A percentile compares a stretch with the other conserved stretches of the same genome.
Evolutionary conservation across 2,329 filamentous ascomycete species (phyloP).

Genomic region (Emergomyces orientalis): DNA sequence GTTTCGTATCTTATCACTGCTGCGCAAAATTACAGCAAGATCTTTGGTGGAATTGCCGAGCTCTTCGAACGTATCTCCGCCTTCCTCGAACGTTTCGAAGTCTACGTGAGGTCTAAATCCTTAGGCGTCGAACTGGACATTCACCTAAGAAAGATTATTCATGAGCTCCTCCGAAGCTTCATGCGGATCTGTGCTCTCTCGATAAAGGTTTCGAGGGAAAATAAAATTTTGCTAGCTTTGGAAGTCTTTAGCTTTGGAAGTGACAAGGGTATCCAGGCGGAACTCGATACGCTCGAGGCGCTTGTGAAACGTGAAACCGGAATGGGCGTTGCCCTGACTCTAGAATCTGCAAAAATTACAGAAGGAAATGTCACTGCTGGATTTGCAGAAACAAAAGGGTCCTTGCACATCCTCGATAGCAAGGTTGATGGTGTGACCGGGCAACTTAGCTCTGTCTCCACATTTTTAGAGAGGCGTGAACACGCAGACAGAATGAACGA

Average conservation of each 20-base stretch:
- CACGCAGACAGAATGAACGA: constrained; percentile 11
- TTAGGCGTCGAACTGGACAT: constrained; percentile 19
- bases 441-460: constrained; percentile 12
- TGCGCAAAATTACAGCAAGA: constrained; percentile 23
- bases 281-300: constrained; percentile 18
- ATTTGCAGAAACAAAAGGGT: constrained; percentile 12
- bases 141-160: constrained; percentile 20
- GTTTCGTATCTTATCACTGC: constrained; percentile 22
- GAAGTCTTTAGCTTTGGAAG: constrained; percentile 23
- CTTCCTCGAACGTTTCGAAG: constrained; percentile 22
- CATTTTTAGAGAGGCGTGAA: constrained; percentile 9
- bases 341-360: constrained; percentile 21
- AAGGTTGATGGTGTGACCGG: constrained; percentile 12
- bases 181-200: constrained; percentile 22
- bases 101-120: constrained; percentile 19
- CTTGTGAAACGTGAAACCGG: constrained; percentile 23
- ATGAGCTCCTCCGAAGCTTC: constrained; percentile 22
- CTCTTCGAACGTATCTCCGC: constrained; percentile 22
- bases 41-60: constrained; percentile 22
- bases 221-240: constrained; percentile 20
- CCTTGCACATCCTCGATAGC: constrained; percentile 10
- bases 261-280: constrained; percentile 23
- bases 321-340: constrained; percentile 21
- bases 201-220: constrained; percentile 20
- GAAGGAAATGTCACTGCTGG: constrained; percentile 16